Conservation (phyloP, 2,329 filamentous ascomycete species). For the Phialocephala subalpina region DNA sequence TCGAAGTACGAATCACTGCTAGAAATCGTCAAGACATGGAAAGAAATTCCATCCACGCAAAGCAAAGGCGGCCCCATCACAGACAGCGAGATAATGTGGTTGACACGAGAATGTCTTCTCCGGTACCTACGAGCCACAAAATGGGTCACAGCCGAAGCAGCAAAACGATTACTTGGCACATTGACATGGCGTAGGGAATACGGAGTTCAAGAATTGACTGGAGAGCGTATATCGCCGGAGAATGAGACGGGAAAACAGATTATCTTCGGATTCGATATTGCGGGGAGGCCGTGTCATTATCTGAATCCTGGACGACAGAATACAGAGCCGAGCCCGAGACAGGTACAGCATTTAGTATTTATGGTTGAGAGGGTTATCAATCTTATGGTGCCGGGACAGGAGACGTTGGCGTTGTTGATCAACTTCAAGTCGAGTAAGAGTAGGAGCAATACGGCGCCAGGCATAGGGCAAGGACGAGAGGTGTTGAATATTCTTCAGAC, state of each 20-base stretch:
- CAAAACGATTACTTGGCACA: constrained; percentile 81
- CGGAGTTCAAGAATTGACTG: constrained; percentile 75
- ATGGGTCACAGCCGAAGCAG: constrained; percentile 80
- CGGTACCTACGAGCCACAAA: constrained; percentile 94
- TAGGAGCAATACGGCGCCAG: constrained; percentile 76
- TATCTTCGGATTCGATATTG: constrained; percentile 85
- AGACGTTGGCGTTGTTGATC: constrained; percentile 86
- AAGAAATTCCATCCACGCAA: constrained; percentile 70
- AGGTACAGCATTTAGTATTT: constrained; percentile 93
- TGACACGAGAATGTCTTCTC: constrained; percentile 90
- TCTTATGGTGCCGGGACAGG: constrained; percentile 85
- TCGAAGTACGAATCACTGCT: constrained; percentile 84
- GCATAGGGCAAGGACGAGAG: constrained; percentile 78
- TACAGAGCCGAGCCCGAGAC: constrained; percentile 83
- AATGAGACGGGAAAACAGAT: constrained; percentile 98
- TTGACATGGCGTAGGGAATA: constrained; percentile 92
- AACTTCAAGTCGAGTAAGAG: constrained; percentile 86
- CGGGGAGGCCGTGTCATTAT: constrained; percentile 88
- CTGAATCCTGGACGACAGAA: constrained; percentile 92
- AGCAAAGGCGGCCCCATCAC: constrained; percentile 69
- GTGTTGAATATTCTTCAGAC: constrained; percentile 92
- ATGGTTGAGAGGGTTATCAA: constrained; percentile 94
- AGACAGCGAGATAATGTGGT: constrained; percentile 85
- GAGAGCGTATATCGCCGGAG: constrained; percentile 90
- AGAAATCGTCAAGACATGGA: constrained; percentile 74